These are phyloP conservation scores for Xylaria grammica DNA, from an alignment of 495 filamentous ascomycete genomes.

Conservation along the genomic window DNA sequence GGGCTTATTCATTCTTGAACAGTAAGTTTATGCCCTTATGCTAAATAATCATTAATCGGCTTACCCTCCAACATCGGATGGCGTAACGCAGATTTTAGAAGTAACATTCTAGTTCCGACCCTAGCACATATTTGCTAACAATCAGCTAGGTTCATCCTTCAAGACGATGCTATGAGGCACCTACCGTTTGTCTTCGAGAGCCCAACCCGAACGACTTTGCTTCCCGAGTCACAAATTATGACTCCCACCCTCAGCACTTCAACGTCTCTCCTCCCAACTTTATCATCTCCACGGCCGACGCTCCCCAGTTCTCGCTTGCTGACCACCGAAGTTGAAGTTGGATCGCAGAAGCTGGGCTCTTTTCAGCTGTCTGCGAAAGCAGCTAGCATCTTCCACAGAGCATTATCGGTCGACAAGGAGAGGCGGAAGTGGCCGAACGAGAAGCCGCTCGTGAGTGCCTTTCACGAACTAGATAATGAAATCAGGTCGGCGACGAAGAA, in stretches of 20 bases:
- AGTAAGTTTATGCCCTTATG: constrained; percentile 30
- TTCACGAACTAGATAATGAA: constrained; percentile 34
- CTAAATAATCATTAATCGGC: neutral
- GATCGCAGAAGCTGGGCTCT: constrained; percentile 26
- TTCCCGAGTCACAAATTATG: constrained; percentile 34
- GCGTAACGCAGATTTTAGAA: neutral
- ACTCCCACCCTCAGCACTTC: constrained; percentile 12
- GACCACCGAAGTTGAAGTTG: constrained; percentile 25
- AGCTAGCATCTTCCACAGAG: constrained; percentile 34
- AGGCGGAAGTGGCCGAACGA: constrained; percentile 29
- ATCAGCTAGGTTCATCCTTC: constrained; percentile 32
- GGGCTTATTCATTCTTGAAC: constrained; percentile 41
- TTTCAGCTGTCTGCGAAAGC: constrained; percentile 38
- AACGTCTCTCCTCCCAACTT: neutral
- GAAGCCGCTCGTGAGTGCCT: constrained; percentile 28
- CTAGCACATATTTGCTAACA: constrained; percentile 5
- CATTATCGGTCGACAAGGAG: constrained; percentile 36
- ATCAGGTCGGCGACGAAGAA: constrained; percentile 30
- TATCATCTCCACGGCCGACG: constrained; percentile 22
- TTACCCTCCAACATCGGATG: too few species aligned
- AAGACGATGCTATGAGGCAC: constrained; percentile 31
- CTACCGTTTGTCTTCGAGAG: constrained; percentile 37
- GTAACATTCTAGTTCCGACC: neutral
- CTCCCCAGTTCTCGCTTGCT: constrained; percentile 24
- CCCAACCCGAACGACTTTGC: constrained; percentile 32